phyloP scores from a whole-genome alignment of 2,329 filamentous ascomycete genomes.

The Exserohilum rostratum region DNA sequence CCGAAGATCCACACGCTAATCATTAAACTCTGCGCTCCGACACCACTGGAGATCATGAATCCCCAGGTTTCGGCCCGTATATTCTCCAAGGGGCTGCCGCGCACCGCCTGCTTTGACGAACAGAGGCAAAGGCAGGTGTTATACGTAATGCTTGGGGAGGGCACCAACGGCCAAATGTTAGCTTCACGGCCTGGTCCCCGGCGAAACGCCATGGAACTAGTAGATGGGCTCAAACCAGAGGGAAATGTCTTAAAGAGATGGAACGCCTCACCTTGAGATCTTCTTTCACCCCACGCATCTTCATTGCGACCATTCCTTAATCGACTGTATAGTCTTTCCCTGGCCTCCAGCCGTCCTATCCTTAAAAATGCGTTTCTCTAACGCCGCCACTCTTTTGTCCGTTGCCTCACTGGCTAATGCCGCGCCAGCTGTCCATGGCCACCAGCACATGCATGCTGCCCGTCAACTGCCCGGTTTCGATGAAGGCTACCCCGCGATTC shows the following conservation, averaged over 20 bases:
- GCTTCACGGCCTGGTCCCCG: constrained; percentile 7
- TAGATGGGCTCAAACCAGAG: not conserved
- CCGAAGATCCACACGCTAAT: constrained; percentile 5
- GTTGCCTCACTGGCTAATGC: constrained; percentile 25
- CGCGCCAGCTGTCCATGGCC: constrained; percentile 12
- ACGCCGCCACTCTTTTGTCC: constrained; percentile 25
- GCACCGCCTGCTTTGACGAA: not conserved
- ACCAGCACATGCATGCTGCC: constrained; percentile 8
- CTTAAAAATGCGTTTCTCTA: constrained; percentile 30
- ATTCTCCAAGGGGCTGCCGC: not conserved
- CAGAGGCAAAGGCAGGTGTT: not conserved
- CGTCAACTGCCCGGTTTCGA: not conserved
- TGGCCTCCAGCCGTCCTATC: constrained; percentile 29
- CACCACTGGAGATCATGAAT: not conserved
- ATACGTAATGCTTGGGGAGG: not conserved
- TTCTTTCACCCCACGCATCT: not conserved
- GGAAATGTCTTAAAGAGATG: constrained; percentile 1
- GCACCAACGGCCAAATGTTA: constrained; percentile 17
- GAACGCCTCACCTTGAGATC: not conserved
- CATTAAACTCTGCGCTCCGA: constrained; percentile 8
- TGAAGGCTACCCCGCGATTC: no score
- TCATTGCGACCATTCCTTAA: constrained; percentile 1
- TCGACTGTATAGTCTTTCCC: constrained; percentile 10
- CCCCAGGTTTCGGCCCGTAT: constrained; percentile 11
- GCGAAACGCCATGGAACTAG: constrained; percentile 7